Percentiles rank a stretch among this genome's conserved stretches.
These are phyloP conservation scores for Astrothelium subdiscretum DNA, from an alignment of 495 filamentous ascomycete genomes.

Conservation along the genomic window DNA sequence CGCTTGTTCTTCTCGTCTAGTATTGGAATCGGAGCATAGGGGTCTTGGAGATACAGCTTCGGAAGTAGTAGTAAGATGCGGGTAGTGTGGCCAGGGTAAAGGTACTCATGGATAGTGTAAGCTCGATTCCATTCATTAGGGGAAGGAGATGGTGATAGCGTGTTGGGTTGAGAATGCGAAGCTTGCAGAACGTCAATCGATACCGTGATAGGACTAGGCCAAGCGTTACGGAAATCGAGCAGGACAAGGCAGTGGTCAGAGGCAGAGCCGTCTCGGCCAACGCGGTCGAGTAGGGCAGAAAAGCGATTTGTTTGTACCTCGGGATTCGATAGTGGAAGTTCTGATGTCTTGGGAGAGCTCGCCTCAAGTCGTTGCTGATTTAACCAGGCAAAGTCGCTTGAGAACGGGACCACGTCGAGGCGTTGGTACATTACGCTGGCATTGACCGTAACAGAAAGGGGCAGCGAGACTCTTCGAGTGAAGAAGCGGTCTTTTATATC, in stretches of 20 bases:
- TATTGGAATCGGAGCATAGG: slow-evolving; percentile 65
- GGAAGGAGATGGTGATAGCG: not conserved
- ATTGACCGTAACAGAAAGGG: slow-evolving; percentile 81
- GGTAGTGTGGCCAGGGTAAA: slow-evolving; percentile 68
- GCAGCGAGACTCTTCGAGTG: slow-evolving; percentile 71
- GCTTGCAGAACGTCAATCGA: not conserved
- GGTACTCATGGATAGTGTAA: slow-evolving; percentile 44
- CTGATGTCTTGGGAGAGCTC: not conserved
- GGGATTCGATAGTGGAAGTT: not conserved
- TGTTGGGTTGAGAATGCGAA: not conserved
- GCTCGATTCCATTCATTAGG: slow-evolving; percentile 7
- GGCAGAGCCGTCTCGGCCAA: slow-evolving; percentile 14
- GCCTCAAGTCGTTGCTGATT: slow-evolving; percentile 18
- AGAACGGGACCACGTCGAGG: slow-evolving; percentile 67
- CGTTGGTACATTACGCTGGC: slow-evolving; percentile 70
- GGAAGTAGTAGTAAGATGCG: slow-evolving; percentile 67
- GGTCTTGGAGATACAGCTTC: slow-evolving; percentile 63
- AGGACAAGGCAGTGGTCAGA: slow-evolving; percentile 67
- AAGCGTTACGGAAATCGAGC: slow-evolving; percentile 78
- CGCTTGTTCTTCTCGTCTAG: slow-evolving; percentile 64
- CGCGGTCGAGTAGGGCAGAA: slow-evolving; percentile 10
- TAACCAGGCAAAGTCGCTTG: slow-evolving; percentile 43
- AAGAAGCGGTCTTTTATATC: slow-evolving; percentile 65
- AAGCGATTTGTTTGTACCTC: slow-evolving; percentile 16
- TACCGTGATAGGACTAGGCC: slow-evolving; percentile 48